phyloP scores from a whole-genome alignment of 345 rosid species.

The Eucalyptus pauciflora region DNA sequence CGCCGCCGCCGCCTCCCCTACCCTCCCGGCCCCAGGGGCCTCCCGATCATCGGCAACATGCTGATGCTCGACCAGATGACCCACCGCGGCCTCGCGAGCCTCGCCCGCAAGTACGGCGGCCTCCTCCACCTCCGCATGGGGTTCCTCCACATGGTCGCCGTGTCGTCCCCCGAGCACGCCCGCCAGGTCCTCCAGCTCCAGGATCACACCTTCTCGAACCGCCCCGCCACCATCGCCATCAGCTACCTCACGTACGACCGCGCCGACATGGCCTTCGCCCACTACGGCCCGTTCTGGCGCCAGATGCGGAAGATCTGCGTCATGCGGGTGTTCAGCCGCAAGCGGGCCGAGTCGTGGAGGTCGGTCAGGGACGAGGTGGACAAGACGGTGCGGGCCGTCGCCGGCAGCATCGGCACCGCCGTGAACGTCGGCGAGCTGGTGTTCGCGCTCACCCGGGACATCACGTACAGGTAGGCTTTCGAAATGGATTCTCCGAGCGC shows the following conservation, averaged over 20 bases:
- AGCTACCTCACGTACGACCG: conserved; percentile 78
- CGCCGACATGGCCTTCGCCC: conserved; percentile 95
- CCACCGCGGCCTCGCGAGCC: conserved; percentile 71
- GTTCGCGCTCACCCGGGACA: conserved; percentile 62
- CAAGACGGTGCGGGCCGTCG: conserved; percentile 20
- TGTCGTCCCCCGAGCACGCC: conserved; percentile 67
- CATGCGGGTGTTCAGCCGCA: conserved; percentile 85
- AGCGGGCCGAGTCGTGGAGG: conserved; percentile 88
- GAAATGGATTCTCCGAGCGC: conserved; percentile 4
- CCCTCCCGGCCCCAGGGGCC: conserved; percentile 91
- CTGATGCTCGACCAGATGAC: conserved; percentile 84
- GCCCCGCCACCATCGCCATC: conserved; percentile 80
- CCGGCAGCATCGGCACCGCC: conserved; percentile 27
- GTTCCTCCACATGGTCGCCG: conserved; percentile 50
- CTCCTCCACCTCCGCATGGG: conserved; percentile 76
- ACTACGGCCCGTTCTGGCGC: conserved; percentile 96
- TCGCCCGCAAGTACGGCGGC: conserved; percentile 71
- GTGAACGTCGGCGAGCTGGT: conserved; percentile 71
- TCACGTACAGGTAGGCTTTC: conserved; percentile 73
- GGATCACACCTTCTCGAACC: conserved; percentile 74
- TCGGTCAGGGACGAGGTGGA: conserved; percentile 89
- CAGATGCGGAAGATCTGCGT: conserved; percentile 95
- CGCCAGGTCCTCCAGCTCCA: conserved; percentile 80
- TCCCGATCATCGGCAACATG: conserved; percentile 84
- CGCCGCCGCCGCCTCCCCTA: conserved; percentile 31